phyloP scores from a whole-genome alignment of 164 flowering plant genomes.

The Hamamelis virginiana region DNA sequence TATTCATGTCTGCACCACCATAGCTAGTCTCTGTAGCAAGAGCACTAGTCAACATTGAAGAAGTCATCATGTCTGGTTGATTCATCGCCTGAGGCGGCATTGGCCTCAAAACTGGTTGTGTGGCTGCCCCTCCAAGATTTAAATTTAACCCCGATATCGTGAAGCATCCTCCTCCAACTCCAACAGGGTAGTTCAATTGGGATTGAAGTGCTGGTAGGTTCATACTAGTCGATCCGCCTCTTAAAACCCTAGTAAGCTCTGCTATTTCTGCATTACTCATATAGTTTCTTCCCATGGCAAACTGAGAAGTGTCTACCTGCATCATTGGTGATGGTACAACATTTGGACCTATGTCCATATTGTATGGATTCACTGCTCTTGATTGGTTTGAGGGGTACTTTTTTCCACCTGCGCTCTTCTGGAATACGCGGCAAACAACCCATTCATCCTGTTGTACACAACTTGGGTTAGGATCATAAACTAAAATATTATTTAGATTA shows the following conservation, averaged over 20 bases:
- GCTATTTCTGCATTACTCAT: constrained; percentile 50
- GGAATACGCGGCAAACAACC: constrained; percentile 95
- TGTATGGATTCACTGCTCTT: constrained; percentile 45
- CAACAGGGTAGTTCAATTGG: constrained; percentile 42
- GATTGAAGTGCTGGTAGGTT: constrained; percentile 31
- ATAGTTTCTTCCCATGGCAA: constrained; percentile 47
- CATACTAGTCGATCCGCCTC: constrained; percentile 28
- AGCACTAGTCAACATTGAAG: constrained; percentile 27
- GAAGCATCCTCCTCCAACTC: constrained; percentile 34
- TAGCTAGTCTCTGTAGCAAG: constrained; percentile 16
- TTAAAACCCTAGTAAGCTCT: constrained; percentile 48
- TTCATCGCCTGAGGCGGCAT: constrained; percentile 19
- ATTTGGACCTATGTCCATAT: constrained; percentile 37
- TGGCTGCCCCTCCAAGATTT: constrained; percentile 50
- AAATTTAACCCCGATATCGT: constrained; percentile 75
- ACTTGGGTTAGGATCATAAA: too few relatives aligned
- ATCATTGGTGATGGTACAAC: constrained; percentile 23
- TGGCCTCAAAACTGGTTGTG: constrained; percentile 28
- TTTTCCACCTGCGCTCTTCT: constrained; percentile 67
- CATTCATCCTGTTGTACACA: constrained; percentile 75
- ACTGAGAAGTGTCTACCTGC: constrained; percentile 30
- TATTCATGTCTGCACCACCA: constrained; percentile 30
- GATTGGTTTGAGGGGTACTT: constrained; percentile 58
- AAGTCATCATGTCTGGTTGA: constrained; percentile 32
- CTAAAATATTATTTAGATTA: too few relatives aligned